Evolutionary conservation across 169 alveolate species (phyloP).

Genomic region (Plasmodium coatneyi): DNA sequence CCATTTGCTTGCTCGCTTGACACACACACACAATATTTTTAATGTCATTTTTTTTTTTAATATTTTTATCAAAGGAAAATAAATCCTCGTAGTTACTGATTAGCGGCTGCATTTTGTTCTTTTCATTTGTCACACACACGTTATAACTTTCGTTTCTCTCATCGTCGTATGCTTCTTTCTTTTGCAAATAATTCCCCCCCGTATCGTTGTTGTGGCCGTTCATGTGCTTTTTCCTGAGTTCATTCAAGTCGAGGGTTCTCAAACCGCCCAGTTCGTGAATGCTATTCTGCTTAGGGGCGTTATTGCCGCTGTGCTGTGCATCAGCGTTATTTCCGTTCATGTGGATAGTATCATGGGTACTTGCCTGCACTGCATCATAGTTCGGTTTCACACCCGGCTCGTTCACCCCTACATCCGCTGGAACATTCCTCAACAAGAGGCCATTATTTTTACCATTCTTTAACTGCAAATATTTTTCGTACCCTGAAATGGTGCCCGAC

Average conservation of each 20-base stretch:
- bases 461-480: slow-evolving; percentile 47
- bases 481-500: slow-evolving; percentile 16
- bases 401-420: not conserved
- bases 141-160: slow-evolving; percentile 36
- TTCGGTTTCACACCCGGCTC: not conserved
- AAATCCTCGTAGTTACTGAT: slow-evolving; percentile 42
- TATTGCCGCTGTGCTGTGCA: not conserved
- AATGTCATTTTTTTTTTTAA: slow-evolving; percentile 51
- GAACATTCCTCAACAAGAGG: not conserved
- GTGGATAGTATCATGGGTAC: not conserved
- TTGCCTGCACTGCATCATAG: not conserved
- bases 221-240: slow-evolving; percentile 35
- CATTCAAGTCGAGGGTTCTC: slow-evolving; percentile 30
- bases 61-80: slow-evolving; percentile 31
- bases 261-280: slow-evolving; percentile 15
- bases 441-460: slow-evolving; percentile 25
- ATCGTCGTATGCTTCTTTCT: slow-evolving; percentile 4
- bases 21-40: slow-evolving; percentile 71
- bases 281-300: not conserved
- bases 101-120: slow-evolving; percentile 17
- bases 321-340: not conserved
- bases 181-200: not conserved
- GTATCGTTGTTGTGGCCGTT: slow-evolving; percentile 14
- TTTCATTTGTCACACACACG: slow-evolving; percentile 13
- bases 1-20: slow-evolving; percentile 75